Evolutionary conservation across 148 eudicot species (phyloP).

Genomic region (Vaccinium myrtillus): DNA sequence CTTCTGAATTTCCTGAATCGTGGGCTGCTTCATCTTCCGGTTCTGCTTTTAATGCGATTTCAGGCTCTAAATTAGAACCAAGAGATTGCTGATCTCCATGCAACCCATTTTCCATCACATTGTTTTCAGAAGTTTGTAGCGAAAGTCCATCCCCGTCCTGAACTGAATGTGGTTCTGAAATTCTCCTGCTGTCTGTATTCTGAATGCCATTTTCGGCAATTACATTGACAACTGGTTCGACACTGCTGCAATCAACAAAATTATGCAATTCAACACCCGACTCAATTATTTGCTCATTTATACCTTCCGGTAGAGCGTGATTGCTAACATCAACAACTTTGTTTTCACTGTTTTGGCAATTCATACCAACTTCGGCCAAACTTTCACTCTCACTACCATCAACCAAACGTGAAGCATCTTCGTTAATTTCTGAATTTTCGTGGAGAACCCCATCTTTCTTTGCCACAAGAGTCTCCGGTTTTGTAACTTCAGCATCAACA

Average conservation of each 20-base stretch:
- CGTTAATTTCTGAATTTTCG: slow-evolving; percentile 9
- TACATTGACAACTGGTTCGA: background rate
- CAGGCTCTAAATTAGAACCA: slow-evolving; percentile 14
- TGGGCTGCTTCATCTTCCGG: background rate
- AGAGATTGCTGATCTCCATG: background rate
- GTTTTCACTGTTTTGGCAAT: background rate
- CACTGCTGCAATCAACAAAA: background rate
- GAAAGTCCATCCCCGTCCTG: slow-evolving; percentile 8
- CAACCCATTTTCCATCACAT: background rate
- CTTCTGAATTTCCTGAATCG: slow-evolving; percentile 5
- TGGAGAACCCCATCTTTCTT: background rate
- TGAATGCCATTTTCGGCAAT: slow-evolving; percentile 1
- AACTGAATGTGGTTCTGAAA: background rate
- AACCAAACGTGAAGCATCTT: background rate
- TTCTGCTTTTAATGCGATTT: background rate
- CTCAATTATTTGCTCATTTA: background rate
- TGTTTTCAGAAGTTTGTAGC: background rate
- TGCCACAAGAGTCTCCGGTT: slow-evolving; percentile 8
- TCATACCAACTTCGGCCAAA: background rate
- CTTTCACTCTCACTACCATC: background rate
- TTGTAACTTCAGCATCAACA: slow-evolving; percentile 9
- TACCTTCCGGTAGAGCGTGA: slow-evolving; percentile 8
- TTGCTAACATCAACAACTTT: background rate
- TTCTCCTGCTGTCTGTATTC: background rate
- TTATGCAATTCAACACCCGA: background rate